These are phyloP conservation scores for Cytidiella melzeri DNA, from an alignment of 768 basidiomycete species.

Conservation along the genomic window DNA sequence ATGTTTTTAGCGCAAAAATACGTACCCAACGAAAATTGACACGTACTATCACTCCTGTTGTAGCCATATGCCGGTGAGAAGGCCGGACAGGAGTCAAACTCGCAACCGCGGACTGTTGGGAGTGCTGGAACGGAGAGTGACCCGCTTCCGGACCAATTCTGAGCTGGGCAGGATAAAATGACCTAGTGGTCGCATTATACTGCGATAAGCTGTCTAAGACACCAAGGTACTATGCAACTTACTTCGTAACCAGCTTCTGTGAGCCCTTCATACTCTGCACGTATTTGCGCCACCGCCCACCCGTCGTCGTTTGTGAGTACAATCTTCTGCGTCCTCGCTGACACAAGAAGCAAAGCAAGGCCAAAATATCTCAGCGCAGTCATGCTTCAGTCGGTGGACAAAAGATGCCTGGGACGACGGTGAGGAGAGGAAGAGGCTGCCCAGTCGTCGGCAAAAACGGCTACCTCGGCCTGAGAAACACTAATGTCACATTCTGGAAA, in stretches of 20 bases:
- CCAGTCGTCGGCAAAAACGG: no score
- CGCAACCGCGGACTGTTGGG: conserved; percentile 28
- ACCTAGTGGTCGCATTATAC: conserved; percentile 23
- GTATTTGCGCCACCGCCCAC: conserved; percentile 43
- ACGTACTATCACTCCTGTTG: conserved; percentile 33
- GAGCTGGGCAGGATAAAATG: conserved; percentile 41
- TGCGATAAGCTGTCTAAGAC: not conserved
- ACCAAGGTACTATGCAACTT: conserved; percentile 10
- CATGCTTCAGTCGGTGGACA: no score
- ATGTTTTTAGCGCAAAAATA: no score
- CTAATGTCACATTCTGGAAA: no score
- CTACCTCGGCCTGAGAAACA: no score
- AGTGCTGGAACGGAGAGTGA: conserved; percentile 31
- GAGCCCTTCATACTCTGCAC: conserved; percentile 36
- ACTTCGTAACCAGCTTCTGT: conserved; percentile 34
- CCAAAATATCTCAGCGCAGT: no score
- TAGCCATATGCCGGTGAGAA: conserved; percentile 38
- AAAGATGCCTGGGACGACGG: no score
- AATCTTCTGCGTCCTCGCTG: conserved; percentile 17
- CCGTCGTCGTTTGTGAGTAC: conserved; percentile 31
- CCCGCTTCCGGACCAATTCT: conserved; percentile 42
- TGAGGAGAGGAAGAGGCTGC: no score
- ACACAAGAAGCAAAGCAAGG: no score
- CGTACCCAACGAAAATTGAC: no score
- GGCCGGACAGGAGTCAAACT: conserved; percentile 36